These are phyloP conservation scores for Mucor racemosus DNA, from an alignment of 371 early-diverging fungal genomes.

Conservation along the genomic window DNA sequence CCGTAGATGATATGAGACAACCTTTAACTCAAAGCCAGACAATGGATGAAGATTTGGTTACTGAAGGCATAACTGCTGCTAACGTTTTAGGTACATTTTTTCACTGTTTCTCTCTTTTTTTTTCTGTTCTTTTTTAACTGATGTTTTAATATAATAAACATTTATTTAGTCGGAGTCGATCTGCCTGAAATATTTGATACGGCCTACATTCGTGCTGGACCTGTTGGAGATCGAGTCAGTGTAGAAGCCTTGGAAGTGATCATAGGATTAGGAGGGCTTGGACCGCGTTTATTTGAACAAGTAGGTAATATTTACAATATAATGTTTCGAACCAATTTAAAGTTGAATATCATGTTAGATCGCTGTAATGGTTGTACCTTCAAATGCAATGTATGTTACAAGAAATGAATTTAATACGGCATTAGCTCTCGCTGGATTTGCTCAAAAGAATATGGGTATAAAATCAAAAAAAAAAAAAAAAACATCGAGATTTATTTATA, in stretches of 20 bases:
- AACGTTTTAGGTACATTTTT: slow-evolving; percentile 29
- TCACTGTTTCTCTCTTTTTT: background rate
- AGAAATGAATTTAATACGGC: slow-evolving; percentile 75
- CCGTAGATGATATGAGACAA: slow-evolving; percentile 25
- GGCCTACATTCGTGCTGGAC: slow-evolving; percentile 59
- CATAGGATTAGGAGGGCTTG: slow-evolving; percentile 54
- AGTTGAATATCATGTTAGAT: slow-evolving; percentile 34
- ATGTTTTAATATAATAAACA: background rate
- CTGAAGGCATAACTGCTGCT: slow-evolving; percentile 28
- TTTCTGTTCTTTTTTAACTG: background rate
- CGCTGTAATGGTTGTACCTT: slow-evolving; percentile 50
- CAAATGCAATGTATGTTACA: slow-evolving; percentile 58
- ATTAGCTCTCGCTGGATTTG: slow-evolving; percentile 72
- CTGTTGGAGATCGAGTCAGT: slow-evolving; percentile 55
- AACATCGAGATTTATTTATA: background rate
- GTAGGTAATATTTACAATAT: slow-evolving; percentile 36
- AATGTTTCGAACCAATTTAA: background rate
- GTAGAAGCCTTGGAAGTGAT: slow-evolving; percentile 57
- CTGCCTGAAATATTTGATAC: slow-evolving; percentile 63
- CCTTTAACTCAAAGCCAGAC: slow-evolving; percentile 14
- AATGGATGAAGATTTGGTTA: slow-evolving; percentile 26
- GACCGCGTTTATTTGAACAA: slow-evolving; percentile 57
- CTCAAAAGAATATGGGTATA: slow-evolving; percentile 81
- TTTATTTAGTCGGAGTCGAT: slow-evolving; percentile 55
- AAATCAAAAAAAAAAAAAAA: background rate